Evolutionary conservation across 495 filamentous ascomycete species (phyloP), one percentile per base, ranked within the genome.

Genomic region (Paragyromitra xinjiangensis): DNA sequence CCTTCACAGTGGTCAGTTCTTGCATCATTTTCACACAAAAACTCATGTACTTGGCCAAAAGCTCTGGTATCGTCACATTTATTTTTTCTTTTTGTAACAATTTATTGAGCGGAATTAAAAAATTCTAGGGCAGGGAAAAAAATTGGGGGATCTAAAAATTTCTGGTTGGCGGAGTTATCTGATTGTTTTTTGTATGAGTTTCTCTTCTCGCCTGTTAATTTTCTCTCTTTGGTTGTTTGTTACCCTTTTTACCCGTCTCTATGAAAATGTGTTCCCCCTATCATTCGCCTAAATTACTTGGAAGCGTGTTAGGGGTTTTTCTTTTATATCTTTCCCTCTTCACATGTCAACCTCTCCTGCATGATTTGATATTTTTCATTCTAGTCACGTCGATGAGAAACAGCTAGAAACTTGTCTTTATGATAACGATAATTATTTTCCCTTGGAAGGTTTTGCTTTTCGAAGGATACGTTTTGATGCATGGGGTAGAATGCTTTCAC

Each of bases 131-230:
- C 26, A 26, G 37, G 69, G 40, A 64, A 72, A 64, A 77, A 66
- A 76, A 64, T 16, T 42, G 62, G 69, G 74, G 59, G 44, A 73
- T 45, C 58, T 71, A 65, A 77, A 76, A 77, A 73, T 73, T 76
- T 73, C 62, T 59, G 78, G 73, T 78, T 79, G 68, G 77, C 62
- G 78, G 78, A 80, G 78, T 80, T 80, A 79, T 78, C 68, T 78
- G 68, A 78, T 79, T 73, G 62, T 74, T 80, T 80, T 71, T 79
- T 67, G 58, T 79, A 78, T 64, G 64, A 71, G 64, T 71, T 64
- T 68, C 63, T 68, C 39, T 79, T 69, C 65, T 78, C 37, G 11
- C 63, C 53, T 78, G 61, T 73, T 80, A 59, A 73, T 79, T 62
- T 42, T 40, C 51, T 62, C 51, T 62, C 19, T 12, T 69, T 42